A percentile compares a stretch with the other conserved stretches of the same genome.
Evolutionary conservation across 75 land plant genomes (phyloP).

Genomic region (Picea glauca): DNA sequence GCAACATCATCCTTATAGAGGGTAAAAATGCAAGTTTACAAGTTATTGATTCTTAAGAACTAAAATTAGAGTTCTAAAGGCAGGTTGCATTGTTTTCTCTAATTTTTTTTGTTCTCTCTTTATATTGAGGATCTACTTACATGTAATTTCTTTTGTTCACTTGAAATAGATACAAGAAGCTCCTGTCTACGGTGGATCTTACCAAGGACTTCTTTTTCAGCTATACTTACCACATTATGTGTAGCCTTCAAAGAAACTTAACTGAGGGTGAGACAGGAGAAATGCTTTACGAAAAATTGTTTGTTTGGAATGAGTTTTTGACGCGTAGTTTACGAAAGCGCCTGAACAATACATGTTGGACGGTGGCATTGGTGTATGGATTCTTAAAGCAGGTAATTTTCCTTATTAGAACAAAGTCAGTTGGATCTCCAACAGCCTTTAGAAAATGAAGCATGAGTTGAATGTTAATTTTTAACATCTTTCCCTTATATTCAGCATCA

Average conservation of each 20-base stretch:
- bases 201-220: slow-evolving; percentile 88
- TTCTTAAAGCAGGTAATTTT: slow-evolving; percentile 69
- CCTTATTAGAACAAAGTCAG: too few species aligned
- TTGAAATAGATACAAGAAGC: slow-evolving; percentile 73
- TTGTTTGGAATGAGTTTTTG: slow-evolving; percentile 84
- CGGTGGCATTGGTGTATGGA: slow-evolving; percentile 82
- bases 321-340: slow-evolving; percentile 61
- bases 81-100: too few species aligned
- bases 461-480: too few species aligned
- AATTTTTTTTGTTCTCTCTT: too few species aligned
- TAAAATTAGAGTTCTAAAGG: too few species aligned
- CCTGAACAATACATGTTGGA: slow-evolving; percentile 67
- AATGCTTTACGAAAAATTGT: slow-evolving; percentile 63
- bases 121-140: slow-evolving; percentile 1
- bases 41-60: too few species aligned
- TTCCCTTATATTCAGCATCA: too few species aligned
- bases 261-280: slow-evolving; percentile 31
- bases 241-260: slow-evolving; percentile 62
- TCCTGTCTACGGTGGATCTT: slow-evolving; percentile 63
- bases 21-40: too few species aligned
- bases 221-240: slow-evolving; percentile 78
- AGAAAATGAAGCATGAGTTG: too few species aligned
- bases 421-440: too few species aligned
- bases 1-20: too few species aligned
- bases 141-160: slow-evolving; percentile 10